A percentile compares a stretch with the other conserved stretches of the same genome.
phyloP scores from a whole-genome alignment of 371 early-diverging fungal genomes.

The Mucor ambiguus region DNA sequence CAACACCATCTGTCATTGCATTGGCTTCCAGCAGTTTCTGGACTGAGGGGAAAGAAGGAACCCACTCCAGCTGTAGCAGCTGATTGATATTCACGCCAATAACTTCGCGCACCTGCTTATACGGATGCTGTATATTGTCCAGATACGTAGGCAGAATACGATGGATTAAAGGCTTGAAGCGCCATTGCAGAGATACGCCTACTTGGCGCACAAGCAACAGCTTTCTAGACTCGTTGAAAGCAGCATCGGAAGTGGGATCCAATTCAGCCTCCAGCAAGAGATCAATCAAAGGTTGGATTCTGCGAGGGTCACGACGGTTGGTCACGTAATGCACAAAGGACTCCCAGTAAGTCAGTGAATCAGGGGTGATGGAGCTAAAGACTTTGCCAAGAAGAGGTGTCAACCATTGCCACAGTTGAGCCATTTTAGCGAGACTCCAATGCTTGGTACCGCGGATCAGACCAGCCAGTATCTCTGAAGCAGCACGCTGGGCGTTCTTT shows the following conservation, averaged over 20 bases:
- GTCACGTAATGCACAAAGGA: conserved; percentile 57
- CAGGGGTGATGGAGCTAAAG: conserved; percentile 63
- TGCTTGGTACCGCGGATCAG: conserved; percentile 86
- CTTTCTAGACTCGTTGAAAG: conserved; percentile 83
- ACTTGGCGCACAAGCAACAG: conserved; percentile 65
- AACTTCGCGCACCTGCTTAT: conserved; percentile 86
- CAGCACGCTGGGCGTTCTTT: conserved; percentile 79
- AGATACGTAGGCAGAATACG: conserved; percentile 57
- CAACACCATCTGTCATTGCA: conserved; percentile 34
- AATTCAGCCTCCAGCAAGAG: conserved; percentile 66
- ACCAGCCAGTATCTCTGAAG: conserved; percentile 79
- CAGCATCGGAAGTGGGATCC: conserved; percentile 78
- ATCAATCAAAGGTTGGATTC: conserved; percentile 72
- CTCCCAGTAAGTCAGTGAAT: conserved; percentile 80
- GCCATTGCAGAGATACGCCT: conserved; percentile 69
- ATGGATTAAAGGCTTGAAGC: conserved; percentile 52
- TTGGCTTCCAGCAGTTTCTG: conserved; percentile 39
- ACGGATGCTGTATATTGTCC: conserved; percentile 72
- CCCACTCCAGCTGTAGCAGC: conserved; percentile 64
- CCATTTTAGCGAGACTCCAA: conserved; percentile 59
- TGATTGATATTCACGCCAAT: conserved; percentile 75
- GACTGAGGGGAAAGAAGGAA: conserved; percentile 59
- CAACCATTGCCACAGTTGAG: conserved; percentile 66
- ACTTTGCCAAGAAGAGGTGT: conserved; percentile 53
- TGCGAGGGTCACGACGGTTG: conserved; percentile 80